A percentile compares a stretch with the other conserved stretches of the same genome.
Conservation (phyloP, 306 rosid genomes). For the Acacia acuminata region DNA sequence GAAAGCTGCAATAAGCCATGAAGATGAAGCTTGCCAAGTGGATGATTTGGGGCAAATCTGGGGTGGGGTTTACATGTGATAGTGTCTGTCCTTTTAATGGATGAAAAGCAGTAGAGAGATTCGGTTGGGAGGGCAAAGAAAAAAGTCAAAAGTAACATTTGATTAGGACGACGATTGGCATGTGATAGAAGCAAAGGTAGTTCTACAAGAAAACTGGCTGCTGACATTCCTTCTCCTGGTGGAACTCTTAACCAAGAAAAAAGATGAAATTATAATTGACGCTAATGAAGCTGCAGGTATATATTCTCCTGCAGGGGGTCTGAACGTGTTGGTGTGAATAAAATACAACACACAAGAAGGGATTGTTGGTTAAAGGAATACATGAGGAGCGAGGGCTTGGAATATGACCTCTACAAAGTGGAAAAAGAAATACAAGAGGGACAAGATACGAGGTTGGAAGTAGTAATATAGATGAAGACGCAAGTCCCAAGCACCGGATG, state of each 20-base stretch:
- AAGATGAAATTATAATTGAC: not conserved
- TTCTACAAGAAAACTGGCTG: slow-evolving; percentile 27
- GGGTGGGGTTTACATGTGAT: slow-evolving; percentile 18
- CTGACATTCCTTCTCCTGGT: not conserved
- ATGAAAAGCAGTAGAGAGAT: slow-evolving; percentile 41
- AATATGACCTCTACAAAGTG: not conserved
- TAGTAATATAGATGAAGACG: not conserved
- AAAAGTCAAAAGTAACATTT: slow-evolving; percentile 40
- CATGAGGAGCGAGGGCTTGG: not conserved
- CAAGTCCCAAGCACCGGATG: not conserved
- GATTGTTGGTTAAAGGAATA: not conserved
- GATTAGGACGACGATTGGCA: not conserved
- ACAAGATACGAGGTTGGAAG: not conserved
- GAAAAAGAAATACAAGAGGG: not conserved
- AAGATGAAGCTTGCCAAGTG: not conserved
- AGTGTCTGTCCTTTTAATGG: slow-evolving; percentile 29
- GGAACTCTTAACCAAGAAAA: not conserved
- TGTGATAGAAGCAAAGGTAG: slow-evolving; percentile 28
- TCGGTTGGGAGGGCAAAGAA: slow-evolving; percentile 38
- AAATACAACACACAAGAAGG: not conserved
- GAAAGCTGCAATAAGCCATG: slow-evolving; percentile 64
- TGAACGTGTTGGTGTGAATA: not conserved
- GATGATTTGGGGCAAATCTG: not conserved
- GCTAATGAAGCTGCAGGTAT: not conserved
- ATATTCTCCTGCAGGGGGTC: not conserved